Conservation (phyloP, 805 yeast species). For the Candida silvatica region DNA sequence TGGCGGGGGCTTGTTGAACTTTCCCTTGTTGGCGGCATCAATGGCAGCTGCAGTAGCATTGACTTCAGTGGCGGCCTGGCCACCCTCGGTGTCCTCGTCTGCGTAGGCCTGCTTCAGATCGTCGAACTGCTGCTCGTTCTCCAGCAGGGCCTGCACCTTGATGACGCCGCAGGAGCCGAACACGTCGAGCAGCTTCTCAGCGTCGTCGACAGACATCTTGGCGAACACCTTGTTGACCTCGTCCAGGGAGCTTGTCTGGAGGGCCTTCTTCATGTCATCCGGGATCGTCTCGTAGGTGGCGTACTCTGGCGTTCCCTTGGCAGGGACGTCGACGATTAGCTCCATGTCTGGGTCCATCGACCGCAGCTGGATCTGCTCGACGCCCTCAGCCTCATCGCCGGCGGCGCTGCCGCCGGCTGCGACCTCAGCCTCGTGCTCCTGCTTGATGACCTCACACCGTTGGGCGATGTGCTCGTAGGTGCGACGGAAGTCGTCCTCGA, state of each 20-base stretch:
- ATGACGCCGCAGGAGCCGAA: conserved; percentile 79
- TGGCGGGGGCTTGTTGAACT: too few species aligned
- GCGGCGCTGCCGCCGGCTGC: conserved; percentile 30
- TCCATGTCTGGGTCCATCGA: conserved; percentile 79
- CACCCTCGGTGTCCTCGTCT: too few species aligned
- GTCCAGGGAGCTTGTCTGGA: conserved; percentile 63
- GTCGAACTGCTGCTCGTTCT: conserved; percentile 62
- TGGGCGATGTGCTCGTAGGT: conserved; percentile 68
- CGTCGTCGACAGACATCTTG: conserved; percentile 61
- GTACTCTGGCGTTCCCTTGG: conserved; percentile 15
- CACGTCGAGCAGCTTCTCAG: conserved; percentile 65
- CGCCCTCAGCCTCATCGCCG: conserved; percentile 36
- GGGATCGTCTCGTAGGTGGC: conserved; percentile 48
- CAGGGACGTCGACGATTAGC: conserved; percentile 64
- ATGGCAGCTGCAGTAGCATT: too few species aligned
- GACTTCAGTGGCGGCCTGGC: too few species aligned
- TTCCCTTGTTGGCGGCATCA: too few species aligned
- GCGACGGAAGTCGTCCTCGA: conserved; percentile 61
- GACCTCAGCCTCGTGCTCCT: conserved; percentile 32
- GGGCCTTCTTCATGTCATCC: conserved; percentile 59
- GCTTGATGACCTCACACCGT: conserved; percentile 62
- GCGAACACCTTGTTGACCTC: conserved; percentile 80
- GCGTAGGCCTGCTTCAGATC: conserved; percentile 35
- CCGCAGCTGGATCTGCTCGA: conserved; percentile 78
- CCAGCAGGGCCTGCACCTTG: conserved; percentile 69